Percentiles rank a stretch among this genome's conserved stretches.
phyloP scores from a whole-genome alignment of 768 basidiomycete species.

The Chalciporus pseudorubinellus region DNA sequence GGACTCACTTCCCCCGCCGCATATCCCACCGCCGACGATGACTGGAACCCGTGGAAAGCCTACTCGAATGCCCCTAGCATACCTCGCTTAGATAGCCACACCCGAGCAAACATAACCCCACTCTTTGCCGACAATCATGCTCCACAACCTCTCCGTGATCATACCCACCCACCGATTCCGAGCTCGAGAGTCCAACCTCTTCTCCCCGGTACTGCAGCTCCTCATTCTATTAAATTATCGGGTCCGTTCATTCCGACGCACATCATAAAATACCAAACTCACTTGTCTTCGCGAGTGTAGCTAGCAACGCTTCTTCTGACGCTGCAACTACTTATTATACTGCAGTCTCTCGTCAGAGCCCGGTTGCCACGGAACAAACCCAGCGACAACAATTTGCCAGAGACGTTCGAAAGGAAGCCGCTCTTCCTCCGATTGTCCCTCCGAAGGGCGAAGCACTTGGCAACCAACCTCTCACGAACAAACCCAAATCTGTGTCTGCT shows the following conservation, averaged over 20 bases:
- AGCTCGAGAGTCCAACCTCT: not conserved
- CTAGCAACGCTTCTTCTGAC: conserved; percentile 2
- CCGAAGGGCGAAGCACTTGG: conserved; percentile 15
- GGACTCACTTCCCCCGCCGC: not conserved
- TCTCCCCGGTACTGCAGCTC: not conserved
- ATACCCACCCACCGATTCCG: too few species aligned
- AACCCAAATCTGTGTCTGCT: not conserved
- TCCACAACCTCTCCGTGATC: not conserved
- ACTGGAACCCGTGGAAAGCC: conserved; percentile 27
- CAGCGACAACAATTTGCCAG: conserved; percentile 9
- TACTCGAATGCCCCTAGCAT: not conserved
- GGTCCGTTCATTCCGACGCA: conserved; percentile 17
- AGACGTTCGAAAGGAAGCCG: conserved; percentile 1
- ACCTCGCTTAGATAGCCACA: conserved; percentile 4
- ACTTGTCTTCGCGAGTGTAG: conserved; percentile 7
- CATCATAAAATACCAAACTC: not conserved
- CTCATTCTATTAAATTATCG: not conserved
- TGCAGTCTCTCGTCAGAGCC: not conserved
- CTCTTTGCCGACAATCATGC: not conserved
- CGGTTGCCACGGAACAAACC: conserved; percentile 21
- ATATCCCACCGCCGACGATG: not conserved
- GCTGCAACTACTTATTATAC: not conserved
- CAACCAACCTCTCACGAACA: conserved; percentile 12
- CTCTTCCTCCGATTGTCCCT: not conserved
- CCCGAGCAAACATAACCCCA: not conserved